These are phyloP conservation scores for Fusarium ramigenum DNA, from an alignment of 2,329 filamentous ascomycete species.

Conservation along the genomic window DNA sequence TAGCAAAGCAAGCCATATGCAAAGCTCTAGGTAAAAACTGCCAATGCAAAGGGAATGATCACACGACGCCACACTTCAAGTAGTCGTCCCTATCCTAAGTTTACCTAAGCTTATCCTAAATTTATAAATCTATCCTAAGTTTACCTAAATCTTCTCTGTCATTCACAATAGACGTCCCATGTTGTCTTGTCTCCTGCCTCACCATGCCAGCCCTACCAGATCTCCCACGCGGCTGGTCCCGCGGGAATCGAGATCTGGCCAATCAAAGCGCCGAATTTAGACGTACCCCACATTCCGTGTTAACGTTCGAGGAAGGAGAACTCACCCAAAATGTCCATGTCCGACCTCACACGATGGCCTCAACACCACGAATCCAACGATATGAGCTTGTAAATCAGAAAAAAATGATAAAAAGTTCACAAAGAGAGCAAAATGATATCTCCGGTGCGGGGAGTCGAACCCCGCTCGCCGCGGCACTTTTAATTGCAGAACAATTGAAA, in stretches of 20 bases:
- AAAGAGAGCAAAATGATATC: neutral
- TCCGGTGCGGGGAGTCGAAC: conserved; percentile 27
- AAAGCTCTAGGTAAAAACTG: neutral
- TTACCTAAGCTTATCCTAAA: neutral
- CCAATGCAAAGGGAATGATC: neutral
- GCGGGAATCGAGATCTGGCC: neutral
- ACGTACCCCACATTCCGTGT: neutral
- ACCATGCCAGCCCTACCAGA: neutral
- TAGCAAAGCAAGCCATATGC: neutral
- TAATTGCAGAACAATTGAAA: neutral
- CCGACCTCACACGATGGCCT: neutral
- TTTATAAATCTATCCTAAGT: too few relatives aligned
- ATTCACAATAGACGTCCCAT: neutral
- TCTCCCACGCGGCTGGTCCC: neutral
- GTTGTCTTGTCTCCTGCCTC: neutral
- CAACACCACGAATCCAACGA: neutral
- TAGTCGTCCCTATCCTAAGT: neutral
- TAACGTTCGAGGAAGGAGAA: neutral
- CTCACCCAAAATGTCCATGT: neutral
- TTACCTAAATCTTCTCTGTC: neutral
- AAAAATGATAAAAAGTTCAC: neutral
- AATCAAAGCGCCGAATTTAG: fast-evolving
- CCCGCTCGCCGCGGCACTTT: conserved; percentile 11
- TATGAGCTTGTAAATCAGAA: neutral
- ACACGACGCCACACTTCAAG: neutral